phyloP scores from a whole-genome alignment of 495 filamentous ascomycete genomes.

The Lentithecium fluviatile region DNA sequence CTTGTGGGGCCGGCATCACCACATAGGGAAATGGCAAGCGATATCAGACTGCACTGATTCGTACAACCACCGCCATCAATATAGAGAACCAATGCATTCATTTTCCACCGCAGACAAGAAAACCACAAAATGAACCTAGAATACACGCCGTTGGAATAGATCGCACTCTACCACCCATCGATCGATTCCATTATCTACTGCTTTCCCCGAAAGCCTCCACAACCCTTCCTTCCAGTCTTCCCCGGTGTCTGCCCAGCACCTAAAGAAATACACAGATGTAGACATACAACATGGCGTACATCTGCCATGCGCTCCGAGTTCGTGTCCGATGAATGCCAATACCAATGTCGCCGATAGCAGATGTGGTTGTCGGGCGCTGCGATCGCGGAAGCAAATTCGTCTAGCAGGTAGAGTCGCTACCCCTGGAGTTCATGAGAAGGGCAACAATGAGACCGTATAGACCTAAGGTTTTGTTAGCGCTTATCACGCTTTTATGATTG shows the following conservation, averaged over 20 bases:
- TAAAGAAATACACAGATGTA: slow-evolving; percentile 32
- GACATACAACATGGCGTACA: slow-evolving; percentile 33
- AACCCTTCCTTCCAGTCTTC: neutral
- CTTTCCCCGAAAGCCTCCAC: neutral
- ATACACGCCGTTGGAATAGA: slow-evolving; percentile 23
- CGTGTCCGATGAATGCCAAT: slow-evolving; percentile 9
- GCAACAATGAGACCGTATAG: slow-evolving; percentile 98
- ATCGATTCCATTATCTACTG: slow-evolving; percentile 27
- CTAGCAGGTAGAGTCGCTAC: slow-evolving; percentile 11
- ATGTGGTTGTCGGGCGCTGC: slow-evolving; percentile 17
- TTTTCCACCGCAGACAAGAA: slow-evolving; percentile 3
- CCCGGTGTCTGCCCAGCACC: neutral
- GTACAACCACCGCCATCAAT: neutral
- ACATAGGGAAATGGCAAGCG: too few species aligned
- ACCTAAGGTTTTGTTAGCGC: slow-evolving; percentile 51
- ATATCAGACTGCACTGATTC: too few species aligned
- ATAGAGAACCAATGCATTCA: slow-evolving; percentile 15
- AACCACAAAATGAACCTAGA: slow-evolving; percentile 16
- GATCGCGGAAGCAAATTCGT: neutral
- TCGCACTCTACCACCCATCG: slow-evolving; percentile 16
- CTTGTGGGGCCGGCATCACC: too few species aligned
- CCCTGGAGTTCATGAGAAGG: slow-evolving; percentile 89
- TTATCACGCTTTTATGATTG: neutral
- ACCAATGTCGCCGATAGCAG: slow-evolving; percentile 10
- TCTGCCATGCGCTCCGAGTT: slow-evolving; percentile 23